A percentile compares a stretch with the other conserved stretches of the same genome.
phyloP scores from a whole-genome alignment of 108 stramenopile genomes.

The Phaeodactylum tricornutum region DNA sequence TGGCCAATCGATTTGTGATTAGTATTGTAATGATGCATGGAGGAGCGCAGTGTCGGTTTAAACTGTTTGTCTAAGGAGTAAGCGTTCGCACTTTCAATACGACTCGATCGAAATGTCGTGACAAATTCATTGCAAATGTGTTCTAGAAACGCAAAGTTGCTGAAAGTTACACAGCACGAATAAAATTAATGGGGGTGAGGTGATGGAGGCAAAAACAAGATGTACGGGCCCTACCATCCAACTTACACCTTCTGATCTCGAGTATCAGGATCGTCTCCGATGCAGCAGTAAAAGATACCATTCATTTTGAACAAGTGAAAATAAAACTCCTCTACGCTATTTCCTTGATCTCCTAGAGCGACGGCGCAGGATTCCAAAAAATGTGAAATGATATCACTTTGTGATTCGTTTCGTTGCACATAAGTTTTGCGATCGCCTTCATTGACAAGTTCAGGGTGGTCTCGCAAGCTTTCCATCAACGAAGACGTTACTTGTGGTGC shows the following conservation, averaged over 20 bases:
- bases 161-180: conserved; percentile 13
- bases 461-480: conserved; percentile 37
- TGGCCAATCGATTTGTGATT: conserved; percentile 28
- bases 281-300: conserved; percentile 50
- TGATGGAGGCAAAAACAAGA: background rate
- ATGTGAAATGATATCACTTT: conserved; percentile 27
- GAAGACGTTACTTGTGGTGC: conserved; percentile 50
- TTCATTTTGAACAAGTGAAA: conserved; percentile 52
- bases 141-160: conserved; percentile 59
- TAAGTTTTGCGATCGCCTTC: conserved; percentile 55
- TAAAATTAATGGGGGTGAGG: conserved; percentile 14
- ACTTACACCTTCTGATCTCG: conserved; percentile 44
- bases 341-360: conserved; percentile 6
- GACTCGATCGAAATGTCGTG: conserved; percentile 15
- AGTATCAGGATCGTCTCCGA: conserved; percentile 49
- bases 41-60: conserved; percentile 31
- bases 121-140: conserved; percentile 45
- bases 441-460: conserved; percentile 35
- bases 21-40: conserved; percentile 65
- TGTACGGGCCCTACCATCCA: background rate
- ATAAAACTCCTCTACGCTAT: conserved; percentile 37
- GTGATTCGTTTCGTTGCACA: conserved; percentile 34
- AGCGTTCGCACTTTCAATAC: conserved; percentile 48
- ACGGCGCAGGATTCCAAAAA: conserved; percentile 25
- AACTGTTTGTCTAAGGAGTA: conserved; percentile 66